Evolutionary conservation across 2,329 filamentous ascomycete genomes (phyloP).

Genomic region (Hypoxylon rubiginosum): DNA sequence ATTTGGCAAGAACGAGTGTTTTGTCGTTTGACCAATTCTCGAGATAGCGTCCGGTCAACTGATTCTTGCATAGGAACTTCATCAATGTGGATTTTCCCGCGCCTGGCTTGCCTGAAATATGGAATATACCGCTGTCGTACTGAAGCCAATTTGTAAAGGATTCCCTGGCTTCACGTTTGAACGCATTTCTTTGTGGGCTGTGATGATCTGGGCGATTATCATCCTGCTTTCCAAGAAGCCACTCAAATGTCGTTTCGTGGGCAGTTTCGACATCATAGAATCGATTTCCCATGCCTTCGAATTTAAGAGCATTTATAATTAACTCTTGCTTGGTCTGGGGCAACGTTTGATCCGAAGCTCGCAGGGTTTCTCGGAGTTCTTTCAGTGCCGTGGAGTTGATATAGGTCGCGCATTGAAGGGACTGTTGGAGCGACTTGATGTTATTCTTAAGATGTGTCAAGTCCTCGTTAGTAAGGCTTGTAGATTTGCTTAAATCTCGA

Average conservation of each 20-base stretch:
- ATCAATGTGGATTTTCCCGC: slow-evolving; percentile 49
- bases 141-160: slow-evolving; percentile 34
- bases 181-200: not conserved
- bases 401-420: slow-evolving; percentile 3
- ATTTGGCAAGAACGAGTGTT: slow-evolving; percentile 26
- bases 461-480: slow-evolving; percentile 9
- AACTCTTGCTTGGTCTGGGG: slow-evolving; percentile 8
- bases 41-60: slow-evolving; percentile 22
- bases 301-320: slow-evolving; percentile 8
- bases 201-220: not conserved
- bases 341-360: slow-evolving; percentile 9
- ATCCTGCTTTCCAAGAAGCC: slow-evolving; percentile 16
- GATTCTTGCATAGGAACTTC: slow-evolving; percentile 42
- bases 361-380: slow-evolving; percentile 9
- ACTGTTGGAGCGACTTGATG: slow-evolving; percentile 16
- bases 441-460: slow-evolving; percentile 6
- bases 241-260: slow-evolving; percentile 29
- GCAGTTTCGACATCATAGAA: slow-evolving; percentile 28
- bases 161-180: slow-evolving; percentile 11
- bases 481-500: slow-evolving; percentile 1
- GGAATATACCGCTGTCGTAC: slow-evolving; percentile 33
- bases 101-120: slow-evolving; percentile 47
- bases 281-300: slow-evolving; percentile 27
- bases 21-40: slow-evolving; percentile 30
- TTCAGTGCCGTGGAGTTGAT: slow-evolving; percentile 7